phyloP scores from a whole-genome alignment of 345 rosid genomes.

The Hypericum androsaemum region DNA sequence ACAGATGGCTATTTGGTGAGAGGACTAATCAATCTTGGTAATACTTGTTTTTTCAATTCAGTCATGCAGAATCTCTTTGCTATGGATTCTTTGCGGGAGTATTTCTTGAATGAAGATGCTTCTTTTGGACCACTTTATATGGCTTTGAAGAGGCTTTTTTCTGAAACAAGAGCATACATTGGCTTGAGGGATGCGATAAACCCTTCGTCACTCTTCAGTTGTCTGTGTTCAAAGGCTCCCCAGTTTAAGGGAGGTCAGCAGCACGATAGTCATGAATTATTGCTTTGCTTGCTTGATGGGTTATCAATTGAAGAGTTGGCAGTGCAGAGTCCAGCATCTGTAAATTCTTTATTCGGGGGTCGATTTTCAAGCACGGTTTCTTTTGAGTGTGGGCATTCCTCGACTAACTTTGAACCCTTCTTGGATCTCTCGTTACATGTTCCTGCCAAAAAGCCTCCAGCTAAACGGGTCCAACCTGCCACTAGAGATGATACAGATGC shows the following conservation, averaged over 20 bases:
- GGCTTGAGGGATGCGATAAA: constrained; percentile 55
- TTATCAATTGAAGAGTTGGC: constrained; percentile 70
- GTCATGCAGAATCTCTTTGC: constrained; percentile 86
- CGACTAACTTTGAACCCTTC: constrained; percentile 82
- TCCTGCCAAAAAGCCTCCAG: constrained; percentile 69
- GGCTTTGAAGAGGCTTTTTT: constrained; percentile 61
- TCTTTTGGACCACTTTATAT: constrained; percentile 48
- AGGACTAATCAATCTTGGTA: constrained; percentile 91
- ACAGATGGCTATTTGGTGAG: constrained; percentile 47
- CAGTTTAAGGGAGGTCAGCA: constrained; percentile 90
- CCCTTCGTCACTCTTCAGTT: constrained; percentile 60
- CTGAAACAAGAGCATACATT: constrained; percentile 53
- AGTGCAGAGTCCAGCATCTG: constrained; percentile 41
- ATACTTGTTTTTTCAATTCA: constrained; percentile 94
- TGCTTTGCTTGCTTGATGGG: constrained; percentile 72
- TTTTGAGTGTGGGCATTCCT: constrained; percentile 73
- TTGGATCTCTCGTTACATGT: constrained; percentile 88
- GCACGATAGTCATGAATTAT: constrained; percentile 95
- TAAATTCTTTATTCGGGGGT: constrained; percentile 80
- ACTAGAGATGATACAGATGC: constrained; percentile 38
- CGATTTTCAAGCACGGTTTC: constrained; percentile 73
- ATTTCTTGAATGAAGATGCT: constrained; percentile 40
- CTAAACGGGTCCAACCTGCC: constrained; percentile 39
- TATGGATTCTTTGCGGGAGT: constrained; percentile 43
- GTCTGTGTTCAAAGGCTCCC: constrained; percentile 67